Conservation (phyloP, 306 rosid genomes). For the Trifolium pratense region DNA sequence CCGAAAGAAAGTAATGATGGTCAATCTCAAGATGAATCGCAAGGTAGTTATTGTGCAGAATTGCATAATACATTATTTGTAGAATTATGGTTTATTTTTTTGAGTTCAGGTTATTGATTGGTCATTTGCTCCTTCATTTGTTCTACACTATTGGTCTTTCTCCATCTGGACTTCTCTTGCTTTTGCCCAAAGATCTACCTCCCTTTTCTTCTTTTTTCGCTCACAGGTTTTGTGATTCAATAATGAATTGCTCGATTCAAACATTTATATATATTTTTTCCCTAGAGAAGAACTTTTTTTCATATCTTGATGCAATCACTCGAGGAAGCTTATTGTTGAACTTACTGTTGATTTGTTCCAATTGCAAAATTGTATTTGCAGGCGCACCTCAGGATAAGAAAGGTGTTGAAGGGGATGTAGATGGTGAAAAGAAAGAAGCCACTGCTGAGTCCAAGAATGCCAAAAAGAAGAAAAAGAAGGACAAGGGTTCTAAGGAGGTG, state of each 20-base stretch:
- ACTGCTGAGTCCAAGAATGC: conserved; percentile 65
- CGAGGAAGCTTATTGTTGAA: background rate
- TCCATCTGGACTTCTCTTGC: background rate
- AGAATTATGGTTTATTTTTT: conserved; percentile 10
- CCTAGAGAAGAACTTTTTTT: background rate
- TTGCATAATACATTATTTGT: conserved; percentile 17
- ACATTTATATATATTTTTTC: background rate
- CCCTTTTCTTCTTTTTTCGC: background rate
- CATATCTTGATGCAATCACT: conserved; percentile 14
- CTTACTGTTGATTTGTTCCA: conserved; percentile 22
- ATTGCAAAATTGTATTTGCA: conserved; percentile 42
- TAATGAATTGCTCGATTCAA: conserved; percentile 3
- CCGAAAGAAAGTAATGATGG: conserved; percentile 60
- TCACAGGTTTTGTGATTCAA: background rate
- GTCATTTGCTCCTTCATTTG: background rate
- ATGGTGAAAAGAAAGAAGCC: conserved; percentile 75
- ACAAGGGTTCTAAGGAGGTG: conserved; percentile 74
- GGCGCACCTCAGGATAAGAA: conserved; percentile 62
- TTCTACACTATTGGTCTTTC: background rate
- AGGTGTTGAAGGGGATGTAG: conserved; percentile 55
- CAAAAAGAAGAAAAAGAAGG: conserved; percentile 96
- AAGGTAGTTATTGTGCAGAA: conserved; percentile 53
- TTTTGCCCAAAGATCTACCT: conserved; percentile 3
- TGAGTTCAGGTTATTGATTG: conserved; percentile 12
- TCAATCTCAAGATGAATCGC: conserved; percentile 76